phyloP scores from a whole-genome alignment of 2,329 filamentous ascomycete species.

The Ceratocystis variospora region DNA sequence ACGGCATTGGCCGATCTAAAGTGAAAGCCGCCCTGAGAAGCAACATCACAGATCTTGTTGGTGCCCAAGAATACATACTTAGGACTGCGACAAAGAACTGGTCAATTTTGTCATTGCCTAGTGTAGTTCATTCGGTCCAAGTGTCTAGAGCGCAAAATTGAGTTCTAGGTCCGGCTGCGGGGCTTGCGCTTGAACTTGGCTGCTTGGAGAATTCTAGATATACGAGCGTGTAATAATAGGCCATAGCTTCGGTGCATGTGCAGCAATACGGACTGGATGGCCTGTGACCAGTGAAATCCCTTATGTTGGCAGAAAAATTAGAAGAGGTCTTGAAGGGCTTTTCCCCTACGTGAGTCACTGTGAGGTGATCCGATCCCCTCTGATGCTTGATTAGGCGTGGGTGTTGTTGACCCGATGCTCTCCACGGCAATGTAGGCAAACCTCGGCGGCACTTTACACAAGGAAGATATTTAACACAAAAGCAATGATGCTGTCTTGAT shows the following conservation, averaged over 20 bases:
- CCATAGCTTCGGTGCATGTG: not conserved
- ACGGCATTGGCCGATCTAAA: too few species aligned
- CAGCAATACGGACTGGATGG: not conserved
- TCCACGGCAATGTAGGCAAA: not conserved
- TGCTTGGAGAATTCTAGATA: not conserved
- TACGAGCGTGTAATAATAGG: not conserved
- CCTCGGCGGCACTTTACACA: not conserved
- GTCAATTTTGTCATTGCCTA: not conserved
- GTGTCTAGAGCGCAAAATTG: not conserved
- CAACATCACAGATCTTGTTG: not conserved
- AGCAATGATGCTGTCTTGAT: not conserved
- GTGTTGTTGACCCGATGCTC: not conserved
- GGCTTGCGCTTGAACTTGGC: not conserved
- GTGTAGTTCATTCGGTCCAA: not conserved
- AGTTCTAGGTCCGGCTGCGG: not conserved
- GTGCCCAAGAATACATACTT: constrained; percentile 8
- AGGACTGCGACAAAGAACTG: not conserved
- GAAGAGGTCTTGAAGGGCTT: not conserved
- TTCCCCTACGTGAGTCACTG: constrained; percentile 3
- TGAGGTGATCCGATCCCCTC: not conserved
- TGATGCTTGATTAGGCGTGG: not conserved
- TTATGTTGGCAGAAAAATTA: not conserved
- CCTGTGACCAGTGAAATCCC: not conserved
- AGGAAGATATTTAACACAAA: not conserved
- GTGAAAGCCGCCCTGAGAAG: not conserved